Percentiles rank a stretch among this genome's conserved stretches.
Evolutionary conservation across 495 filamentous ascomycete species (phyloP).

Genomic region (Penicillium steckii): DNA sequence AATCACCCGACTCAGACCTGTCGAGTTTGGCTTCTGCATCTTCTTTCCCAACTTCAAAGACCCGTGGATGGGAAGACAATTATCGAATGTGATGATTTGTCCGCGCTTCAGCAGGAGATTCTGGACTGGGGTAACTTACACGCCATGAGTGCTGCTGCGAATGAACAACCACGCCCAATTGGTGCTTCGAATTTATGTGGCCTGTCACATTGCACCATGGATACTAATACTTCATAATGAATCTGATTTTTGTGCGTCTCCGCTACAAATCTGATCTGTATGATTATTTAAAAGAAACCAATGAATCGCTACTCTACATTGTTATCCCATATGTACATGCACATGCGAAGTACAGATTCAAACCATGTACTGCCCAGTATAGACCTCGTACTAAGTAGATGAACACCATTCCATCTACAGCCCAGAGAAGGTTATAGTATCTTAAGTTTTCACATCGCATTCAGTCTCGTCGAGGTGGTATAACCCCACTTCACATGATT

Average conservation of each 20-base stretch:
- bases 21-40: constrained; percentile 12
- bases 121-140: constrained; percentile 17
- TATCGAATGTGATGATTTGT: constrained; percentile 10
- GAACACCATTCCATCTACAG: too few relatives aligned
- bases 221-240: too few relatives aligned
- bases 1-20: constrained; percentile 7
- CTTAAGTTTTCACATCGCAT: background rate
- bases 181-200: constrained; percentile 9
- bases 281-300: background rate
- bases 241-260: background rate
- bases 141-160: constrained; percentile 1
- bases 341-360: too few relatives aligned
- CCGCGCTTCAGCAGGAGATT: constrained; percentile 11
- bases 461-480: background rate
- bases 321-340: too few relatives aligned
- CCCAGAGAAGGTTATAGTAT: too few relatives aligned
- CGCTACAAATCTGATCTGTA: background rate
- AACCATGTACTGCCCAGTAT: too few relatives aligned
- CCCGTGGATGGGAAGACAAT: constrained; percentile 1
- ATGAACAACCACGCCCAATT: constrained; percentile 11
- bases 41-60: constrained; percentile 8
- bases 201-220: background rate
- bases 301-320: too few relatives aligned
- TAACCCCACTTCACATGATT: background rate
- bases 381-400: too few relatives aligned